Percentiles rank a stretch among this genome's conserved stretches.
phyloP scores from a whole-genome alignment of 805 yeast genomes.

The Yamadazyma nakazawae region DNA sequence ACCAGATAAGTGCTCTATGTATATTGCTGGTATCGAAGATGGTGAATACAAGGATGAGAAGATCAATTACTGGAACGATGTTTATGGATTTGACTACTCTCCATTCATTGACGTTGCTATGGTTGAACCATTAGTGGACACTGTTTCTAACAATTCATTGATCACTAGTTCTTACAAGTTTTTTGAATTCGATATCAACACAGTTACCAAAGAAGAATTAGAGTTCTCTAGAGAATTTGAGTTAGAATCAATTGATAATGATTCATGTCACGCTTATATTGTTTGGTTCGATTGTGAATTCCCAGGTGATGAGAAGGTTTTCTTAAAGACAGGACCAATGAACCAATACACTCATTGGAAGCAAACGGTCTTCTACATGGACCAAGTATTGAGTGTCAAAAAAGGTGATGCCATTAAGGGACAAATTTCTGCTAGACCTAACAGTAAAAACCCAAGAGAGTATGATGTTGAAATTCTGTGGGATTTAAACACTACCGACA shows the following conservation, averaged over 20 bases:
- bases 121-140: slow-evolving; percentile 93
- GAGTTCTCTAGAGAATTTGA: slow-evolving; percentile 71
- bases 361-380: slow-evolving; percentile 91
- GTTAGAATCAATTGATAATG: slow-evolving; percentile 72
- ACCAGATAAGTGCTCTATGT: slow-evolving; percentile 91
- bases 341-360: slow-evolving; percentile 97
- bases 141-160: slow-evolving; percentile 70
- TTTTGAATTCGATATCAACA: slow-evolving; percentile 84
- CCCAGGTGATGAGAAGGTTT: slow-evolving; percentile 65
- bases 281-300: slow-evolving; percentile 95
- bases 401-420: slow-evolving; percentile 77
- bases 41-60: slow-evolving; percentile 89
- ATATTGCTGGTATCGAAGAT: slow-evolving; percentile 90
- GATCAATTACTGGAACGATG: slow-evolving; percentile 92
- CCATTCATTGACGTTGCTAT: slow-evolving; percentile 85
- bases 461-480: slow-evolving; percentile 75
- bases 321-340: slow-evolving; percentile 92
- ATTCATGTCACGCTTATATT: slow-evolving; percentile 81
- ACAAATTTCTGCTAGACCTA: slow-evolving; percentile 71
- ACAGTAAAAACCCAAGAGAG: slow-evolving; percentile 78
- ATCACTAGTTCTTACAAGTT: slow-evolving; percentile 74
- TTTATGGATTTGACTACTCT: slow-evolving; percentile 93
- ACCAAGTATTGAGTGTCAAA: slow-evolving; percentile 72
- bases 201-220: slow-evolving; percentile 77
- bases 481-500: slow-evolving; percentile 43